Evolutionary conservation across 768 basidiomycete species (phyloP), one percentile per base, ranked within the genome.

Genomic region (Auriculariales sp.): DNA sequence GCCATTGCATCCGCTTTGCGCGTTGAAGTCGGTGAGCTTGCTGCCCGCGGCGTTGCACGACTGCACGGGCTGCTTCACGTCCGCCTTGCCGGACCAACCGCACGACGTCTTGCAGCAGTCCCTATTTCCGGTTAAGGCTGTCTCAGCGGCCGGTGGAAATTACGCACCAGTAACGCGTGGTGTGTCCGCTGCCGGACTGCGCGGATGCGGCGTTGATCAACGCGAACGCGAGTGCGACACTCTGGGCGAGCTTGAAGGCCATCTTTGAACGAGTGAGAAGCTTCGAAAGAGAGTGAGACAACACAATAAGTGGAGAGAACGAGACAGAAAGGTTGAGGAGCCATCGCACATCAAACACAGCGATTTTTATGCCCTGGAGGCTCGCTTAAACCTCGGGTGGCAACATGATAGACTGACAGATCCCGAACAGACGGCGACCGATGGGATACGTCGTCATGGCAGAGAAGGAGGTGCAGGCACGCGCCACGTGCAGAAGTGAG

Each of bases 31-130:
- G 28, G 47, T 28, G 27, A 51, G 45, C 24, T 28, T 45, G 22
- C 46, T 44, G 32, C 49, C 49, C 49, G 14, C 50, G 15, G 28
- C 33, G 49, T 50, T 52, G 32, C 54, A 55, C n/a, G 54, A 50
- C 28, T 33, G 45, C 14, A 55, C 54, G 17, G 54, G 54, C 7
- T 22, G 5, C 17, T 31, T 35, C 15, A 55, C 54, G 10, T 48
- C 44, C 14, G 54, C 52, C 46, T 55, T 55, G 45, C 53, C 53
- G 30, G 44, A 25, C 54, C 52, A 55, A n/a, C 53, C 48, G 29
- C 54, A 55, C 3, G 54, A 55, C 7, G 52, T 35, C 47, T 55
- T 55, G 36, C 54, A 55, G 35, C 54, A 55, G 49, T 53, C 50
- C 54, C 54, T 55, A 45, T 3, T n/a, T 17, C n/a, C 25, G 19